These are phyloP conservation scores for Magnaporthiopsis incrustans DNA, from an alignment of 2,329 filamentous ascomycete genomes.

Conservation along the genomic window DNA sequence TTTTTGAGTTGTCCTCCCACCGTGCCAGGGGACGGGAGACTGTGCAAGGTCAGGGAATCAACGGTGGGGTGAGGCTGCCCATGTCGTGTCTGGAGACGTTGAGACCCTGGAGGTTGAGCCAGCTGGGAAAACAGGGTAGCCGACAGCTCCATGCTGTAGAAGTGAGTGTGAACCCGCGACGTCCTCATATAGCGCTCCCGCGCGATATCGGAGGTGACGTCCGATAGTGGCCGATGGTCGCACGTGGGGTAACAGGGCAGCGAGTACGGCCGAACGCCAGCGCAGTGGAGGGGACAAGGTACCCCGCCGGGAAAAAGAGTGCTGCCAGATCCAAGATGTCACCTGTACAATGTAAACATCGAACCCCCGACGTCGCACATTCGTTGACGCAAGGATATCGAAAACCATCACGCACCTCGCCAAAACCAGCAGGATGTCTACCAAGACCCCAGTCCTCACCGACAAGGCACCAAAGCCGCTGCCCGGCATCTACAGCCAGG, in stretches of 20 bases:
- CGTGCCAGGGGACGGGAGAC: too few relatives aligned
- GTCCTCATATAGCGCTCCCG: too few relatives aligned
- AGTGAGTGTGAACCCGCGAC: too few relatives aligned
- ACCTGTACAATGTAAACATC: not conserved
- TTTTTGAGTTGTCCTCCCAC: too few relatives aligned
- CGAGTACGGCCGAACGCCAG: not conserved
- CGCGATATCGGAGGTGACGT: not conserved
- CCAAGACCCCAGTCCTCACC: constrained; percentile 29
- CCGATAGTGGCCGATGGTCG: not conserved
- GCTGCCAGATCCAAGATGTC: not conserved
- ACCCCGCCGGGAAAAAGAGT: not conserved
- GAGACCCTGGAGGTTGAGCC: too few relatives aligned
- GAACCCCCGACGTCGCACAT: not conserved
- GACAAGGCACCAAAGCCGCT: constrained; percentile 33
- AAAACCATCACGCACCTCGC: constrained; percentile 36
- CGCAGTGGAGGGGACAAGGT: too few relatives aligned
- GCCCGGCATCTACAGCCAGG: constrained; percentile 36
- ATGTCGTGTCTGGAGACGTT: too few relatives aligned
- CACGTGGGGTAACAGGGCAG: not conserved
- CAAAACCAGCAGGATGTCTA: constrained; percentile 30
- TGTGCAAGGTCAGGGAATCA: too few relatives aligned
- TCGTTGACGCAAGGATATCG: too few relatives aligned
- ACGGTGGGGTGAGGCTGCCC: too few relatives aligned
- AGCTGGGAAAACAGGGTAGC: too few relatives aligned
- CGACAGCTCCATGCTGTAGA: not conserved